Percentiles rank a stretch among this genome's conserved stretches.
Evolutionary conservation across 495 filamentous ascomycete genomes (phyloP).

Genomic region (Penicillium odoratum): DNA sequence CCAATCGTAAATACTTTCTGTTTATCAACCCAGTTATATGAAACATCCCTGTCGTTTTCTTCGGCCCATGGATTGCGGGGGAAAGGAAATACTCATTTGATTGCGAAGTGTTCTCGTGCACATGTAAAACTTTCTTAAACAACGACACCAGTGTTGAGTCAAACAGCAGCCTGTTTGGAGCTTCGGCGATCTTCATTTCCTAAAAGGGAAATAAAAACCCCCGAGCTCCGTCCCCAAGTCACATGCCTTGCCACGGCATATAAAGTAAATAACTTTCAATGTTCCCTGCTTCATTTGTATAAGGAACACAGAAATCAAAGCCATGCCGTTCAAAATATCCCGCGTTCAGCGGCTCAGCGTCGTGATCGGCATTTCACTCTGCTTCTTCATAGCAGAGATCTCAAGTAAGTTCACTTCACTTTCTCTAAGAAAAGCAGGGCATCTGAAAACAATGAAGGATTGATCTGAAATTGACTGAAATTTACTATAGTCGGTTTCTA

Average conservation of each 20-base stretch:
- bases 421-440: not conserved
- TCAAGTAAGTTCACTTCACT: slow-evolving; percentile 21
- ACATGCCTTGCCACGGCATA: not conserved
- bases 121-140: too few relatives aligned
- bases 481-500: slow-evolving; percentile 56
- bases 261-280: not conserved
- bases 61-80: too few relatives aligned
- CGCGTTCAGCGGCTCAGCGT: slow-evolving; percentile 28
- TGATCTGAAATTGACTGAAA: not conserved
- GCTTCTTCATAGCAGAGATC: slow-evolving; percentile 46
- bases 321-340: slow-evolving; percentile 14
- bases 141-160: too few relatives aligned
- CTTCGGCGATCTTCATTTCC: not conserved
- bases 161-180: too few relatives aligned
- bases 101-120: too few relatives aligned
- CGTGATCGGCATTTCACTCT: slow-evolving; percentile 39
- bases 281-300: not conserved
- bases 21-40: too few relatives aligned
- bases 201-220: not conserved
- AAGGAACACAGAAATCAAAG: not conserved
- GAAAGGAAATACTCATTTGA: too few relatives aligned
- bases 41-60: too few relatives aligned
- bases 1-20: too few relatives aligned
- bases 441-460: not conserved
- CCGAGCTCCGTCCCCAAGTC: not conserved